Evolutionary conservation across 2,329 filamentous ascomycete species (phyloP), one percentile per base, ranked within the genome.

Genomic region (Aspergillus sp.): DNA sequence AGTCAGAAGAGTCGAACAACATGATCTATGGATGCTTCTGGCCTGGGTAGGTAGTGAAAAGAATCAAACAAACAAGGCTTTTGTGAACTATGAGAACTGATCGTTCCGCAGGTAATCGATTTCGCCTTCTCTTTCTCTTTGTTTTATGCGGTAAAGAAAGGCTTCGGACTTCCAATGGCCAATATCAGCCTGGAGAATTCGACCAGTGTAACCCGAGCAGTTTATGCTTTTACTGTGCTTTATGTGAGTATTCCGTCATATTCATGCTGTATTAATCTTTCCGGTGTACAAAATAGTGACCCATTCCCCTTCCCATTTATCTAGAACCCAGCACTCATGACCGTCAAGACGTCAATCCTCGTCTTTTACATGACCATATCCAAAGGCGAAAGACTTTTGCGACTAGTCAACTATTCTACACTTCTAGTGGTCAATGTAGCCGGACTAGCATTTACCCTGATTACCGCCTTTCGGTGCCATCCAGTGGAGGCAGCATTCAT

Each of bases 341-440:
- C 86, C 2, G 89, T 88, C 40, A 96, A 96, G 69, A 90, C 88
- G 0, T 94, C 89, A 12, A 88, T 96, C 55, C 75, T 96, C 45
- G 77, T 91, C 41, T 96, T 96, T 66, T 96, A 94, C 68, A 75
- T 96, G 39, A 83, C 85, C 33, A 75, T 96, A 38, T 86, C 88
- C 26, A 85, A 84, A 56, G 86, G 88, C 46, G 82, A 94, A 53
- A 81, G 81, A 50, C 74, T 90, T 39, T 84, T 95, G 51, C 81
- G 86, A 47, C 79, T 85, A 66, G 83, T 84, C n/a, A 93, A 88
- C n/a, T 90, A 90, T 73, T 73, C 77, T 4, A 89, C 87, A 0
- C 72, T 96, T 2, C 74, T 73, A 37, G 76, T 95, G 19, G 89
- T 95, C 61, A 94, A 93, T 58, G 61, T 83, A 7, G 85, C 86